These are phyloP conservation scores for Kodamaea leandrae DNA, from an alignment of 805 yeast species.

Conservation along the genomic window DNA sequence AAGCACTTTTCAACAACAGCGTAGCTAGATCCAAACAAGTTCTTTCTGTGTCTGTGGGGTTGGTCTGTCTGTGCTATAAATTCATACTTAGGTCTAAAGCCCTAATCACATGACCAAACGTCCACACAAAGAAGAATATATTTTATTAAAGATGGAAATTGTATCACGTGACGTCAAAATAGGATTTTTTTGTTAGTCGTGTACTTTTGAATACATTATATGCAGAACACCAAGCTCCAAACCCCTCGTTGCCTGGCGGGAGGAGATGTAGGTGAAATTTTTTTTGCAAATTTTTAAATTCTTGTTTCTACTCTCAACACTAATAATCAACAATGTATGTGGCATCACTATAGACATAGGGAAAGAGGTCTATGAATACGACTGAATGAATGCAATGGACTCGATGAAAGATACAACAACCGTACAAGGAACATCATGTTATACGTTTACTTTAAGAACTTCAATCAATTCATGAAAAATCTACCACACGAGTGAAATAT, in stretches of 20 bases:
- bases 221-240: not conserved
- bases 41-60: no score
- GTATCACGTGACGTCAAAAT: slow-evolving; percentile 7
- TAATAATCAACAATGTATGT: slow-evolving; percentile 17
- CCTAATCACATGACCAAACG: slow-evolving; percentile 5
- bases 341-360: not conserved
- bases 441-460: no score
- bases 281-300: slow-evolving; percentile 10
- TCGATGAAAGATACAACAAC: not conserved
- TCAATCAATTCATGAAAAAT: no score
- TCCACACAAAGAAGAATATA: not conserved
- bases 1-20: no score
- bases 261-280: slow-evolving; percentile 8
- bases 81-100: slow-evolving; percentile 6
- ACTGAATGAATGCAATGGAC: not conserved
- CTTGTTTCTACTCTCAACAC: slow-evolving; percentile 13
- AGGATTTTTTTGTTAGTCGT: slow-evolving; percentile 1
- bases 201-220: not conserved
- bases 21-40: no score
- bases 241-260: slow-evolving; percentile 4
- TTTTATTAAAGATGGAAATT: not conserved
- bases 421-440: not conserved
- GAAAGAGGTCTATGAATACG: not conserved
- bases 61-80: not conserved
- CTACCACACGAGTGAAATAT: not conserved